Conservation (phyloP, 2,329 filamentous ascomycete species). For the Ceratocystis eucalypticola region DNA sequence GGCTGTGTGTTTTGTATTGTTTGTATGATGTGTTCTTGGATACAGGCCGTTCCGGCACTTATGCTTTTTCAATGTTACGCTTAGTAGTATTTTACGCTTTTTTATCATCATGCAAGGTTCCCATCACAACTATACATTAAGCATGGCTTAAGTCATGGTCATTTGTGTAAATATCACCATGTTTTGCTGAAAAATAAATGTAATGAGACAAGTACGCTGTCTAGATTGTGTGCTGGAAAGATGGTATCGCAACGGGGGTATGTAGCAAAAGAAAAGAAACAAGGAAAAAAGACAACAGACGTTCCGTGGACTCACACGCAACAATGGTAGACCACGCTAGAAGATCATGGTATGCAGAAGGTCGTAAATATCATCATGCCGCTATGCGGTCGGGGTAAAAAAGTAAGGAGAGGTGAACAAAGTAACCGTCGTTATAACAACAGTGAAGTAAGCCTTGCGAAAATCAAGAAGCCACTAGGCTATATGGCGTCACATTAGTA, state of each 20-base stretch:
- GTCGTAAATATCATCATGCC: slow-evolving; percentile 6
- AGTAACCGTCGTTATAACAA: not conserved
- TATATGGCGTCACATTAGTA: not conserved
- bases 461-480: not conserved
- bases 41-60: not conserved
- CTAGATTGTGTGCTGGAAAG: not conserved
- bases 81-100: not conserved
- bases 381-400: not conserved
- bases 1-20: not conserved
- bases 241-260: slow-evolving; percentile 2
- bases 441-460: not conserved
- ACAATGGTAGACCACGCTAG: not conserved
- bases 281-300: not conserved
- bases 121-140: not conserved
- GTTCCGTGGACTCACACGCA: not conserved
- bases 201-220: not conserved
- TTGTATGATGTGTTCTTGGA: not conserved
- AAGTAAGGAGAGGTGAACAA: not conserved
- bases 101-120: not conserved
- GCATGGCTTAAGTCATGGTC: not conserved
- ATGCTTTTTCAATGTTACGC: not conserved
- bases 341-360: not conserved
- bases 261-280: slow-evolving; percentile 1
- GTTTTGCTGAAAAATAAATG: not conserved
- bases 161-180: no score